phyloP scores from a whole-genome alignment of 352 stramenopile genomes.

The Phytophthora vignae region DNA sequence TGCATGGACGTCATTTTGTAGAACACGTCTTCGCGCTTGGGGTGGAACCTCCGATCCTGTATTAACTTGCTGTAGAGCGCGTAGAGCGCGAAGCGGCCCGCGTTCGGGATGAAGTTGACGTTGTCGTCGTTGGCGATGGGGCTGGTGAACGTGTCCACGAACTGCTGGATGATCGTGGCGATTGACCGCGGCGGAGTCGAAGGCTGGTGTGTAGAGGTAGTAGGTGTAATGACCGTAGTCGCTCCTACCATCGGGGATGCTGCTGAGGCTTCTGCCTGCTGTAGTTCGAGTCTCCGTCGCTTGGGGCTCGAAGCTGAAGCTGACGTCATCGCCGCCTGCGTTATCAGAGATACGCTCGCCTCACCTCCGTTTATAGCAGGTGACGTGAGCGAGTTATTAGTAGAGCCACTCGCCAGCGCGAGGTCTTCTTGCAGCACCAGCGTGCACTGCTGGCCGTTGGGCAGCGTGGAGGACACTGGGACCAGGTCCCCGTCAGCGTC shows the following conservation, averaged over 20 bases:
- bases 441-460: constrained; percentile 40
- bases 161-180: constrained; percentile 49
- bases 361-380: constrained; percentile 1
- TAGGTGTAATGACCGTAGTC: not conserved
- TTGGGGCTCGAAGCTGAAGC: constrained; percentile 16
- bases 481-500: constrained; percentile 60
- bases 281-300: constrained; percentile 21
- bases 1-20: constrained; percentile 75
- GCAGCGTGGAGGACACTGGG: constrained; percentile 44
- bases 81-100: constrained; percentile 55
- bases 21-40: constrained; percentile 58
- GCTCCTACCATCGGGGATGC: not conserved
- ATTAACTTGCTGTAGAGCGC: constrained; percentile 54
- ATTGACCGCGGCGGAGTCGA: constrained; percentile 22
- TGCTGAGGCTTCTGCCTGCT: not conserved
- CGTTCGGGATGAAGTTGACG: constrained; percentile 65
- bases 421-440: constrained; percentile 36
- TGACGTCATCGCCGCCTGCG: constrained; percentile 20
- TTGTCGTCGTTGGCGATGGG: constrained; percentile 68
- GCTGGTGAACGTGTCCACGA: constrained; percentile 60
- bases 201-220: not conserved
- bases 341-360: constrained; percentile 3
- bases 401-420: not conserved
- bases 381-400: constrained; percentile 11
- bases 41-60: constrained; percentile 41